Conservation (phyloP, 2,329 filamentous ascomycete species). For the Paecilomyces formosus region DNA sequence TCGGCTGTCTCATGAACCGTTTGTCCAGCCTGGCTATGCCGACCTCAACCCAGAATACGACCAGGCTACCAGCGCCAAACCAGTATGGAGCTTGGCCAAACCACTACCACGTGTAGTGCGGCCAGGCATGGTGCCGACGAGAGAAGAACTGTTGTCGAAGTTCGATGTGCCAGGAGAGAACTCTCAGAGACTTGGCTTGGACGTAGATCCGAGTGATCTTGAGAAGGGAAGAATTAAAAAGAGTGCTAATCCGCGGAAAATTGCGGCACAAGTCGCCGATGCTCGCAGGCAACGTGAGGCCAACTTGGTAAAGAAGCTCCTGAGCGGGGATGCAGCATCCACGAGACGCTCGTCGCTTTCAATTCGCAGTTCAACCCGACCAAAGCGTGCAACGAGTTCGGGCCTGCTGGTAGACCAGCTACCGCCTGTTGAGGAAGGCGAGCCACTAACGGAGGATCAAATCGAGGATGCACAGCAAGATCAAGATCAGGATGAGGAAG, state of each 20-base stretch:
- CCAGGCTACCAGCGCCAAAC: constrained; percentile 41
- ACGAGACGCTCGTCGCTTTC: constrained; percentile 8
- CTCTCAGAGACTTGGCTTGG: constrained; percentile 24
- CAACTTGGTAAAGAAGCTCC: constrained; percentile 30
- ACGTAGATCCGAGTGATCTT: constrained; percentile 35
- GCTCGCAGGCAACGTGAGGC: constrained; percentile 31
- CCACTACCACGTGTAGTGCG: constrained; percentile 48
- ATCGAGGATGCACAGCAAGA: constrained; percentile 4
- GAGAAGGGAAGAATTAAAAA: constrained; percentile 36
- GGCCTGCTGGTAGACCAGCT: constrained; percentile 9
- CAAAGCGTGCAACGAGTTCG: constrained; percentile 14
- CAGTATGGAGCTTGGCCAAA: constrained; percentile 49
- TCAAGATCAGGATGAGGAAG: constrained; percentile 10
- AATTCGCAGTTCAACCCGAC: constrained; percentile 14
- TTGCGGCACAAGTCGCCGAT: constrained; percentile 40
- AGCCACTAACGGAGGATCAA: constrained; percentile 8
- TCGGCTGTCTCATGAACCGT: constrained; percentile 32
- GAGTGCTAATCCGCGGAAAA: constrained; percentile 29
- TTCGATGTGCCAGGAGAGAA: constrained; percentile 22
- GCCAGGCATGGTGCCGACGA: constrained; percentile 45
- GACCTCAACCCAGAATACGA: constrained; percentile 50
- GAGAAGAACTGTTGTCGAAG: constrained; percentile 27
- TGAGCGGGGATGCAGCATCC: constrained; percentile 18
- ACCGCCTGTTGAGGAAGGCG: constrained; percentile 16
- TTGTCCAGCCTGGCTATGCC: constrained; percentile 47